Conservation (phyloP, 176 grass and related monocot species). For the Guadua angustifolia region DNA sequence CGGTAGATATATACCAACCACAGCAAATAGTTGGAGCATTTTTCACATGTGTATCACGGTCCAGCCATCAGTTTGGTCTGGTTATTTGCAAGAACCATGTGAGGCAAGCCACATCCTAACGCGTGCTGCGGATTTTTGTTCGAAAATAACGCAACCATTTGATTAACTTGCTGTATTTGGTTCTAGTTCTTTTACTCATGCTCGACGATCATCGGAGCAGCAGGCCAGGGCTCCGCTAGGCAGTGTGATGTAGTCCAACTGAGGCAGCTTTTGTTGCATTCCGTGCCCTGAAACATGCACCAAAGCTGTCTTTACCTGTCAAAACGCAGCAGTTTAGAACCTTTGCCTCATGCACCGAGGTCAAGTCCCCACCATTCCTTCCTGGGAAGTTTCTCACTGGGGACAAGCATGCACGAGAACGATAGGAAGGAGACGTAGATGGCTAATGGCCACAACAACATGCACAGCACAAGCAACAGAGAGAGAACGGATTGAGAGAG, state of each 20-base stretch:
- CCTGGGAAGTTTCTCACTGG: conserved; percentile 31
- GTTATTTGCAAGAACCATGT: not conserved
- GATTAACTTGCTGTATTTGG: not conserved
- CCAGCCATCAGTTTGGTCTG: not conserved
- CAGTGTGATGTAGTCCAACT: not conserved
- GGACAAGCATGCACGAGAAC: not conserved
- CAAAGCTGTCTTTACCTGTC: conserved; percentile 1
- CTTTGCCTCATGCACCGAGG: not conserved
- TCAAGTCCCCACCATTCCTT: not conserved
- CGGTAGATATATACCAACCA: not conserved
- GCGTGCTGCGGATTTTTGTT: not conserved
- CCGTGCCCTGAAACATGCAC: conserved; percentile 36
- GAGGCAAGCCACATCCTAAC: not conserved
- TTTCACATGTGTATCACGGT: not conserved
- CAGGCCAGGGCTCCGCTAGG: not conserved
- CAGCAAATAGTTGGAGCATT: not conserved
- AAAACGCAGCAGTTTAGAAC: not conserved
- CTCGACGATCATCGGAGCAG: not conserved
- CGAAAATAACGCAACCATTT: not conserved
- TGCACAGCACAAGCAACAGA: not conserved
- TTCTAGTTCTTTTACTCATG: not conserved
- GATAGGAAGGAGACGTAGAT: not conserved
- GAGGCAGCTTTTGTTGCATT: conserved; percentile 37
- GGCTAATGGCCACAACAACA: not conserved
- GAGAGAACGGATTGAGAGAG: not conserved